Conservation (phyloP, 352 stramenopile genomes). For the Phytophthora hibernalis region DNA sequence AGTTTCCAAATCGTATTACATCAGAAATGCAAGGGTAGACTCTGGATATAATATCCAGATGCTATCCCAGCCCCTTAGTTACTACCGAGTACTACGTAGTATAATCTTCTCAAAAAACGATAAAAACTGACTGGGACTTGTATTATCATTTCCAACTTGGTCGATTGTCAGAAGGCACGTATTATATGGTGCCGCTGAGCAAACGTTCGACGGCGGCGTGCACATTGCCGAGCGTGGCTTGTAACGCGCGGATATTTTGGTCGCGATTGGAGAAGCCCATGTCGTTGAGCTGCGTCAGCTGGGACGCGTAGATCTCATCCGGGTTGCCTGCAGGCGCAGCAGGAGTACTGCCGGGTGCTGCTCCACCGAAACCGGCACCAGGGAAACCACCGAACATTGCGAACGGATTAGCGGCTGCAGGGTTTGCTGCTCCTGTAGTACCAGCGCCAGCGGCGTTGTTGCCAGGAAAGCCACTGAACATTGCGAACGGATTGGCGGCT, state of each 20-base stretch:
- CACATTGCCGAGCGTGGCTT: conserved; percentile 89
- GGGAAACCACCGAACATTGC: conserved; percentile 48
- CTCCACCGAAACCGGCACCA: conserved; percentile 14
- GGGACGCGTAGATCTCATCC: conserved; percentile 85
- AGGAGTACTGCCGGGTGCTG: conserved; percentile 11
- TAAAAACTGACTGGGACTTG: too few relatives aligned
- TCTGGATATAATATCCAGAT: too few relatives aligned
- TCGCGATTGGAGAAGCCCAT: conserved; percentile 93
- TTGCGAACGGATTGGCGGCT: conserved; percentile 50
- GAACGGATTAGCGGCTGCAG: conserved; percentile 47
- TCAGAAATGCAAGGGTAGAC: too few relatives aligned
- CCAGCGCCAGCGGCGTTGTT: conserved; percentile 6
- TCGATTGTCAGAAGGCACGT: too few relatives aligned
- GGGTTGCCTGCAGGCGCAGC: conserved; percentile 65
- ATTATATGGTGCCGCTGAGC: conserved; percentile 74
- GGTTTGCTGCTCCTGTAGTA: conserved; percentile 11
- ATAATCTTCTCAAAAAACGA: too few relatives aligned
- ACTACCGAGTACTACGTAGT: too few relatives aligned
- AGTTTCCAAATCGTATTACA: too few relatives aligned
- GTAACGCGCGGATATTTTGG: conserved; percentile 88
- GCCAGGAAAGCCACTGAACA: conserved; percentile 40
- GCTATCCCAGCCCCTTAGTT: too few relatives aligned
- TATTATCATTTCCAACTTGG: too few relatives aligned
- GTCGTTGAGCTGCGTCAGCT: conserved; percentile 90
- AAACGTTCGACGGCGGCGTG: conserved; percentile 91